Evolutionary conservation across 2,329 filamentous ascomycete genomes (phyloP), one percentile per base, ranked within the genome.

Genomic region (Cladorrhinum sp.): DNA sequence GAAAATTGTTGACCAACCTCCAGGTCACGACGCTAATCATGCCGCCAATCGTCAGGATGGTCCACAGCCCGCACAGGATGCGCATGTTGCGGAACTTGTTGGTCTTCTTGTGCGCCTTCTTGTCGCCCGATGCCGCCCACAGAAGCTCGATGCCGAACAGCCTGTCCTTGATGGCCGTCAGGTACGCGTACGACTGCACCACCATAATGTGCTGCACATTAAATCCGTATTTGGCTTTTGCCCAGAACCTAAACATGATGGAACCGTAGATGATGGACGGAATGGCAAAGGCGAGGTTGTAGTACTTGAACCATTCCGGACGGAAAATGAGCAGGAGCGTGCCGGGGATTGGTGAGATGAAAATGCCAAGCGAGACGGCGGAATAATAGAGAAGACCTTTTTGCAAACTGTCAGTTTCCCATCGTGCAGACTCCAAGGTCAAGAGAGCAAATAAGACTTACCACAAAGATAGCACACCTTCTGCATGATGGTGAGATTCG

Each of bases 71-170:
- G 58, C 72, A 74, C 4, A 77, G 67, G 10, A 76, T 66, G 9
- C 76, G 70, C 76, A 78, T 77, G 62, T 77, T 77, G 59, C 74
- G 70, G 63, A 76, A 77, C 66, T 76, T 76, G 70, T 77, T 72
- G 65, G 59, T 65, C 61, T 68, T 76, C 58, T 68, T 76, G 65
- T 77, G 75, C 1, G 73, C 73, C 61, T 76, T 76, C 27, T 68
- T 68, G 59, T 77, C 74, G 8, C 76, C 75, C 1, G 70, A 73
- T 0, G 76, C 73, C 1, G 73, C 74, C 76, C 76, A 77, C 10
- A 73, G 67, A 29, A 78, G 68, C 59, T 74, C 73, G 38, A 72
- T 72, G 22, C 75, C 74, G 52, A 77, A 72, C 13, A 78, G 62
- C 3, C 72, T 69, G 64, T 78, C 75, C 64, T 76, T 76, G 70